A percentile compares a stretch with the other conserved stretches of the same genome.
These are phyloP conservation scores for Noccaea bulbosa DNA, from an alignment of 345 rosid genomes.

Conservation along the genomic window DNA sequence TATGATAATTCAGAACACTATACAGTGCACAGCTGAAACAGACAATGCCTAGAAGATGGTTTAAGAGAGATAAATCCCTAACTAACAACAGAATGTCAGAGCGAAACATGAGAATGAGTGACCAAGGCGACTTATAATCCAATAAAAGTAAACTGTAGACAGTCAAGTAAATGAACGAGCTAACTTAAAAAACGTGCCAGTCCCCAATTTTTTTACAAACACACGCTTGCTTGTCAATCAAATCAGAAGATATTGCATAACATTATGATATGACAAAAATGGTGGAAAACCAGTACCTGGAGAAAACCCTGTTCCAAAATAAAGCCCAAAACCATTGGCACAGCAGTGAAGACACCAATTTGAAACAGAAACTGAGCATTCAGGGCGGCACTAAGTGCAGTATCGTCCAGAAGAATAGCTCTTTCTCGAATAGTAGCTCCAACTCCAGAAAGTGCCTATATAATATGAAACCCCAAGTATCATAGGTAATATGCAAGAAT, in stretches of 20 bases:
- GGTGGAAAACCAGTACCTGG: constrained; percentile 35
- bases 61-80: not conserved
- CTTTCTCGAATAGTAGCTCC: constrained; percentile 67
- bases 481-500: constrained; percentile 11
- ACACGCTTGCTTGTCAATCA: constrained; percentile 20
- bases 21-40: too few species aligned
- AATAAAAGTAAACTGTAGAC: constrained; percentile 5
- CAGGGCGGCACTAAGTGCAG: constrained; percentile 79
- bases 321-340: constrained; percentile 91
- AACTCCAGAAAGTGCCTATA: constrained; percentile 93
- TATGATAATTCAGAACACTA: not conserved
- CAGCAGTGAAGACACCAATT: constrained; percentile 92
- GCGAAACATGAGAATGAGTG: not conserved
- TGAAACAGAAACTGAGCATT: constrained; percentile 96
- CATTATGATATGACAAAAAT: constrained; percentile 19
- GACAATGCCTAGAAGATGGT: not conserved
- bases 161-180: not conserved
- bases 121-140: not conserved
- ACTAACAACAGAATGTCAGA: constrained; percentile 14
- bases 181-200: constrained; percentile 14
- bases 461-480: constrained; percentile 31
- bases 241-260: constrained; percentile 17
- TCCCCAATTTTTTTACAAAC: constrained; percentile 13
- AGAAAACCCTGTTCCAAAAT: constrained; percentile 49
- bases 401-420: constrained; percentile 61